Percentiles rank a stretch among this genome's conserved stretches.
Conservation (phyloP, 495 filamentous ascomycete species). For the Tuber magnatum region DNA sequence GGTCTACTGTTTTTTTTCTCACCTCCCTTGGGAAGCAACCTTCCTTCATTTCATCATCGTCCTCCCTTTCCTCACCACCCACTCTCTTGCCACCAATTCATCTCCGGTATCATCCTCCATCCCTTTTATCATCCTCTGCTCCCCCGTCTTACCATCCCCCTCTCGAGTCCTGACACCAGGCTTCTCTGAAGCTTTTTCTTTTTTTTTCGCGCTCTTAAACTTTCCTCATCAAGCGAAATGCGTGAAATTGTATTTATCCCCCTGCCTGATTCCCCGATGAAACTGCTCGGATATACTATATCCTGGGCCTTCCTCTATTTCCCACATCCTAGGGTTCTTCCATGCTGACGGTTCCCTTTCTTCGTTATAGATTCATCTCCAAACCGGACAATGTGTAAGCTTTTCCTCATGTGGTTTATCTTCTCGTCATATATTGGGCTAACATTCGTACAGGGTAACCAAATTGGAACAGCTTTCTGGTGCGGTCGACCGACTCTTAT, state of each 20-base stretch:
- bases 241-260: conserved; percentile 71
- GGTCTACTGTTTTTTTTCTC: neutral
- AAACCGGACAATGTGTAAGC: conserved; percentile 58
- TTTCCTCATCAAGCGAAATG: conserved; percentile 54
- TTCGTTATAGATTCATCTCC: conserved; percentile 40
- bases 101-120: neutral
- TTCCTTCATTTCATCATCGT: conserved; percentile 30
- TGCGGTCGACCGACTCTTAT: conserved; percentile 44
- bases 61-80: conserved; percentile 28
- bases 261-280: conserved; percentile 11
- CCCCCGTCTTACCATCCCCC: neutral
- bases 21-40: neutral
- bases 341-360: conserved; percentile 32
- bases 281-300: conserved; percentile 46
- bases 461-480: conserved; percentile 99
- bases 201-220: conserved; percentile 6
- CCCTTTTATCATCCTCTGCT: neutral
- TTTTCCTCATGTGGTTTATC: conserved; percentile 40
- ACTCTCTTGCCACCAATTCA: conserved; percentile 1
- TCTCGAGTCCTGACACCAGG: neutral
- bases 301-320: conserved; percentile 79
- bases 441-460: conserved; percentile 65
- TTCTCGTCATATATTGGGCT: conserved; percentile 39
- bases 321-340: conserved; percentile 28
- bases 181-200: neutral